Percentiles rank a stretch among this genome's conserved stretches.
Conservation (phyloP, 352 stramenopile species). For the Globisporangium orthogonon region DNA sequence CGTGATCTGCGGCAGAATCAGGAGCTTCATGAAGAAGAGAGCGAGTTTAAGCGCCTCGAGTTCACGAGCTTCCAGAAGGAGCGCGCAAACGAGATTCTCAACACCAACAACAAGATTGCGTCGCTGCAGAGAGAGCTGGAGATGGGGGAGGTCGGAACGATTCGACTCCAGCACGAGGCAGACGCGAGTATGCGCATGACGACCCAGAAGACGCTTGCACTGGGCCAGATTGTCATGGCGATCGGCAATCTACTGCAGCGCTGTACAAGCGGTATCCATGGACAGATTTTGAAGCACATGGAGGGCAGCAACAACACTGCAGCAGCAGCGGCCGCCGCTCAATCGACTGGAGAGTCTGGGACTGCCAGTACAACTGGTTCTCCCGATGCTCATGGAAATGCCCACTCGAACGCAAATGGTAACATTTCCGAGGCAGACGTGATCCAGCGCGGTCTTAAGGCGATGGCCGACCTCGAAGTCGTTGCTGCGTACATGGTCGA, state of each 20-base stretch:
- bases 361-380: background rate
- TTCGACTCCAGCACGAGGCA: slow-evolving; percentile 83
- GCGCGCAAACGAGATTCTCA: slow-evolving; percentile 89
- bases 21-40: slow-evolving; percentile 80
- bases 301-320: slow-evolving; percentile 42
- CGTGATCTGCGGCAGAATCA: slow-evolving; percentile 68
- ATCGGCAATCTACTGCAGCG: slow-evolving; percentile 81
- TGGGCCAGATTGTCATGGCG: slow-evolving; percentile 88
- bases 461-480: slow-evolving; percentile 88
- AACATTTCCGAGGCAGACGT: slow-evolving; percentile 80
- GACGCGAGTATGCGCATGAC: slow-evolving; percentile 84
- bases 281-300: slow-evolving; percentile 86
- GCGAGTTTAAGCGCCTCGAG: slow-evolving; percentile 74
- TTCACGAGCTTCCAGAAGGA: slow-evolving; percentile 87
- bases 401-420: slow-evolving; percentile 11
- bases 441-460: slow-evolving; percentile 78
- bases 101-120: slow-evolving; percentile 89
- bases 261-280: slow-evolving; percentile 80
- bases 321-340: slow-evolving; percentile 10
- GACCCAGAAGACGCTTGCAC: slow-evolving; percentile 87
- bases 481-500: slow-evolving; percentile 92
- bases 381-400: background rate
- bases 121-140: slow-evolving; percentile 80
- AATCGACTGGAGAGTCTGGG: slow-evolving; percentile 3
- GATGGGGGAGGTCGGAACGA: slow-evolving; percentile 49